Base-by-base conservation (phyloP, 2,329 filamentous ascomycete genomes). In the Colletotrichum sp. region DNA sequence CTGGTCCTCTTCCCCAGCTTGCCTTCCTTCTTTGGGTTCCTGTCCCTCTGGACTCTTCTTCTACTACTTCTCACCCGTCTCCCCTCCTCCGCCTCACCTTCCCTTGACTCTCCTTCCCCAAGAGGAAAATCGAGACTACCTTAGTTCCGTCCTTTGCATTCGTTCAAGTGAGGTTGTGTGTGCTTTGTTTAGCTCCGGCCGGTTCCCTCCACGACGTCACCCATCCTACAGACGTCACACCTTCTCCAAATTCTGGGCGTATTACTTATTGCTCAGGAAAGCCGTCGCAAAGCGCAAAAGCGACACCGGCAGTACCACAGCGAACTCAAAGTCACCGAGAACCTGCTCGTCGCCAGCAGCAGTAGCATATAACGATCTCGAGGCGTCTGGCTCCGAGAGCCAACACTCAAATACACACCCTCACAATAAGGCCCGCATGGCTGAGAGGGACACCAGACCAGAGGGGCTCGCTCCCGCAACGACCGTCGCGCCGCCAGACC, bases 391-490 rank as follows among this genome's bases (percentile, higher is more conserved):
- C 26, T 63, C 21, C 57, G 18, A 15, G 9, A 60, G 13, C 18
- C 60, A 8, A 43, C 26, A 38, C n/a, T 12, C 38, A 34, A 24
- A 60, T 6, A n/a, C 55, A 43, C 15, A 58, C 12, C 36, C 43
- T 52, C 43, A 21, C 43, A 48, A 48, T 18, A 52, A 52, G 30
- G 26, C 32, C 61, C 68, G 74, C 34, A 76, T 76, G 74, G 74
- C 74, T 67, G 64, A 76, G 67, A 72, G 71, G 30, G 70, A 52
- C 34, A 65, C 74, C 26, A 73, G 70, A 74, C 36, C 64, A 74
- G 64, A 76, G 55, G 74, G 60, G 66, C 74, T 76, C n/a, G 71
- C 74, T 55, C 61, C 74, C 34, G 43, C 61, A 64, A 61, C 71
- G 4, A 52, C 43, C 43, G 43, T 52, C 32, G 52, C 74, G 26